Base-by-base conservation (phyloP, 2,329 filamentous ascomycete genomes). In the Chaetomiaceae sp. region DNA sequence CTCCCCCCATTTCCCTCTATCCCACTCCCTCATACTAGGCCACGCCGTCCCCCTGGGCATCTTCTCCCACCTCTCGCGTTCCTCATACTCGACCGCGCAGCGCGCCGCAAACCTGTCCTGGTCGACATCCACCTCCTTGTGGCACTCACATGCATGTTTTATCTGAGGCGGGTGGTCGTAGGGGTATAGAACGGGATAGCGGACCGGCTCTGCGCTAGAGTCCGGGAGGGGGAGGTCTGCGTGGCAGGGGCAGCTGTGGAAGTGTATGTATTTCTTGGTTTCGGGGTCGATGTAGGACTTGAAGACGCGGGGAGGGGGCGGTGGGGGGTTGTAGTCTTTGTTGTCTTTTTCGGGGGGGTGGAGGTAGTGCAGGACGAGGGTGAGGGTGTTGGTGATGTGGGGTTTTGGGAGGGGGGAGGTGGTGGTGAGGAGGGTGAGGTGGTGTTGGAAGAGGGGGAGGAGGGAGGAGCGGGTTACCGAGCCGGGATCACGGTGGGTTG, bases 171-270 rank as follows among this genome's bases (percentile, higher is more conserved):
- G 44, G 45, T 50, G 40, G 7, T 52, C 38, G 37, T 51, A 51
- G 1, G 39, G 39, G 14, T 9, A 27, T 3, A 19, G 6, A 1
- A 4, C 6, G 22, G 33, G 20, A 5, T n/a, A 27, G 4, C 3
- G n/a, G 15, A 47, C 44, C 3, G 44, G 31, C 14, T 25, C n/a
- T 2, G 31, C 22, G 15, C 23, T 23, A 14, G 20, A 7, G 27
- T 25, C 6, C 1, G 2, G 47, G 14, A 43, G 3, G 14, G 46
- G 38, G 7, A 29, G 25, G 23, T 19, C 23, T 20, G 12, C 19
- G 29, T 60, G 58, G 42, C 58, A 60, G 19, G 55, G 53, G 39
- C 58, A 58, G 45, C 55, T 55, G 29, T 58, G 58, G 46, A 29
- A 51, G 23, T 43, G 29, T 9, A 25, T 19, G 7, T 11, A 31